phyloP scores from a whole-genome alignment of 139 green algal species.

The Gonium pectorale region DNA sequence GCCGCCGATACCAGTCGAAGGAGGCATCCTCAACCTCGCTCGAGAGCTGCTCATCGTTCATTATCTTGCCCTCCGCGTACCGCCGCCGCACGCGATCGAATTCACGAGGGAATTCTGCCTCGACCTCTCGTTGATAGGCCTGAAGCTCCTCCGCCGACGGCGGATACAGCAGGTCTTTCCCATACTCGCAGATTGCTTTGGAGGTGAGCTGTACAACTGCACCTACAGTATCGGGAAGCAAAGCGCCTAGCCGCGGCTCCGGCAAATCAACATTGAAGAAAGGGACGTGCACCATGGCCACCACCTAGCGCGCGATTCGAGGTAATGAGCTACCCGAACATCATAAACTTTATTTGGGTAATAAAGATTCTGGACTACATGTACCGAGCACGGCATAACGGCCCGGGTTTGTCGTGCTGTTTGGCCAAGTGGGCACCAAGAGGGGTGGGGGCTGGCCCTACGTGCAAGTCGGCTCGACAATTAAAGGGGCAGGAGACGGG shows the following conservation, averaged over 20 bases:
- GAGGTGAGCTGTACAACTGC: background rate
- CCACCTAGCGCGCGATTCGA: too few relatives aligned
- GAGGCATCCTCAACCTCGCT: slow-evolving; percentile 60
- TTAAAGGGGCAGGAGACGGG: too few relatives aligned
- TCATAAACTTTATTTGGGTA: too few relatives aligned
- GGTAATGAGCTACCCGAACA: too few relatives aligned
- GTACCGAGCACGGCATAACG: too few relatives aligned
- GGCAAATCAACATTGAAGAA: slow-evolving; percentile 44
- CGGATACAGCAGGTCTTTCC: background rate
- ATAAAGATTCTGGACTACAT: too few relatives aligned
- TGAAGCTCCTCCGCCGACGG: background rate
- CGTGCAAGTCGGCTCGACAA: too few relatives aligned
- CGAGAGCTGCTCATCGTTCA: slow-evolving; percentile 49
- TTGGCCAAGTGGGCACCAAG: too few relatives aligned
- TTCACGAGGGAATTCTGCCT: slow-evolving; percentile 39
- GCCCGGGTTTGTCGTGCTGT: too few relatives aligned
- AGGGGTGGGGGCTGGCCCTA: too few relatives aligned
- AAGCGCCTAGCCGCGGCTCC: background rate
- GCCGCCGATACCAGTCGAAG: slow-evolving; percentile 57
- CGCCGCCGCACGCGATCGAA: slow-evolving; percentile 48
- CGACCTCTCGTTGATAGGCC: background rate
- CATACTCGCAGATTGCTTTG: background rate
- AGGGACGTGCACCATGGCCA: slow-evolving; percentile 46
- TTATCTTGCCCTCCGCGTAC: slow-evolving; percentile 41
- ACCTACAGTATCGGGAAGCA: slow-evolving; percentile 8